Percentiles rank a stretch among this genome's conserved stretches.
Conservation (phyloP, 2,329 filamentous ascomycete species). For the Sclerotinia minor region DNA sequence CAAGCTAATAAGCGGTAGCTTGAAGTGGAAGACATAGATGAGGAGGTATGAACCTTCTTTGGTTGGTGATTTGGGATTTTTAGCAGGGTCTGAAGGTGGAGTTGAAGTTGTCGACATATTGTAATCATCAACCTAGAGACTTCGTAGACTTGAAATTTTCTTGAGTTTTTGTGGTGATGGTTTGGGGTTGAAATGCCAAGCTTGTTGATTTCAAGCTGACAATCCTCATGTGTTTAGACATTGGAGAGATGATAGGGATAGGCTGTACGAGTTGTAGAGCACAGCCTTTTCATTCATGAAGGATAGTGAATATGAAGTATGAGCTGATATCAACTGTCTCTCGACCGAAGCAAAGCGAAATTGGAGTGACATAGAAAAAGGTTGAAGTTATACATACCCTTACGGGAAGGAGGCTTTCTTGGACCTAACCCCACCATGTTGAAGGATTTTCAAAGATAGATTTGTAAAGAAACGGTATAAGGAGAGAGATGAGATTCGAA, state of each 20-base stretch:
- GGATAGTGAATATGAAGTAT: conserved; percentile 1
- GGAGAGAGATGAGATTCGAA: background rate
- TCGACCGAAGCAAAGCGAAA: background rate
- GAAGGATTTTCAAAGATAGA: conserved; percentile 27
- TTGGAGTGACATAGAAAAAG: background rate
- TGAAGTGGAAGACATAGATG: background rate
- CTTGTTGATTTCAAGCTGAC: conserved; percentile 1
- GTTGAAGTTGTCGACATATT: conserved; percentile 1
- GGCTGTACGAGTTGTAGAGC: background rate
- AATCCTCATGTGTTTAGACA: background rate
- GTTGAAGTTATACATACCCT: conserved; percentile 59
- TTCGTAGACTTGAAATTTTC: background rate
- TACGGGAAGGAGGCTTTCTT: conserved; percentile 65
- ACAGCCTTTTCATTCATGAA: background rate
- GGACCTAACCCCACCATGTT: conserved; percentile 65
- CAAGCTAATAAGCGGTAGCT: background rate
- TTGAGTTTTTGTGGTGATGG: background rate
- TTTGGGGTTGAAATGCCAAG: background rate
- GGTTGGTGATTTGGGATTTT: background rate
- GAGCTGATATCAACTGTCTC: too few relatives aligned
- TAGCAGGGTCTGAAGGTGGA: background rate
- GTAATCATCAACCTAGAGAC: background rate
- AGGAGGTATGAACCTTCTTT: conserved; percentile 9
- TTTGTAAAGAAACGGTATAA: background rate
- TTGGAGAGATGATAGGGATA: background rate